A percentile compares a stretch with the other conserved stretches of the same genome.
These are phyloP conservation scores for Peronospora farinosa DNA, from an alignment of 352 stramenopile species.

Conservation along the genomic window DNA sequence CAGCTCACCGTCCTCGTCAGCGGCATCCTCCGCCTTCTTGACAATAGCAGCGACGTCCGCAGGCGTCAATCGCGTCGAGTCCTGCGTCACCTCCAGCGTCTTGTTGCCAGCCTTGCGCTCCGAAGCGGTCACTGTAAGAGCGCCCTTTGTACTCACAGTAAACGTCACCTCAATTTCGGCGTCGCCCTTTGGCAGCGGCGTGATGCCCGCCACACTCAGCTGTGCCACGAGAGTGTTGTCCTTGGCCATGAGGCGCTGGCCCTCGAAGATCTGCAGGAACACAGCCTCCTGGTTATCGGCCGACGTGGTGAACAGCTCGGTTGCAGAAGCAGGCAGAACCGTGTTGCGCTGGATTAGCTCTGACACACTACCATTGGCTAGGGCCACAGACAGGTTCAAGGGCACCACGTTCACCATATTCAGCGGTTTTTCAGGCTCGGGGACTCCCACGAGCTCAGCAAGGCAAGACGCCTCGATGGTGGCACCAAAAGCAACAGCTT, in stretches of 20 bases:
- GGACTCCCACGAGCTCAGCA: constrained; percentile 58
- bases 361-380: constrained; percentile 89
- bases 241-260: constrained; percentile 95
- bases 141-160: constrained; percentile 88
- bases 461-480: constrained; percentile 76
- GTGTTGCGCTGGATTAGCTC: constrained; percentile 89
- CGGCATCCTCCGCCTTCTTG: constrained; percentile 78
- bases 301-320: constrained; percentile 87
- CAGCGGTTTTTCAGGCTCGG: constrained; percentile 51
- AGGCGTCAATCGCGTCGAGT: constrained; percentile 61
- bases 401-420: constrained; percentile 90
- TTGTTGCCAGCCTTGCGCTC: constrained; percentile 68
- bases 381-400: constrained; percentile 88
- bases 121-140: constrained; percentile 91
- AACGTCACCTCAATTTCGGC: constrained; percentile 91
- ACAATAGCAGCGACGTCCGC: constrained; percentile 69
- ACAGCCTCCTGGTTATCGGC: constrained; percentile 88
- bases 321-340: constrained; percentile 77
- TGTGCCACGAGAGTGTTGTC: constrained; percentile 92
- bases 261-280: constrained; percentile 92
- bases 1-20: constrained; percentile 74
- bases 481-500: constrained; percentile 87
- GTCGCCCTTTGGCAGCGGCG: constrained; percentile 84
- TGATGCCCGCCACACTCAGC: constrained; percentile 87
- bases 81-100: constrained; percentile 67